Conservation (phyloP, 2,329 filamentous ascomycete genomes). For the Leptographium flavum region DNA sequence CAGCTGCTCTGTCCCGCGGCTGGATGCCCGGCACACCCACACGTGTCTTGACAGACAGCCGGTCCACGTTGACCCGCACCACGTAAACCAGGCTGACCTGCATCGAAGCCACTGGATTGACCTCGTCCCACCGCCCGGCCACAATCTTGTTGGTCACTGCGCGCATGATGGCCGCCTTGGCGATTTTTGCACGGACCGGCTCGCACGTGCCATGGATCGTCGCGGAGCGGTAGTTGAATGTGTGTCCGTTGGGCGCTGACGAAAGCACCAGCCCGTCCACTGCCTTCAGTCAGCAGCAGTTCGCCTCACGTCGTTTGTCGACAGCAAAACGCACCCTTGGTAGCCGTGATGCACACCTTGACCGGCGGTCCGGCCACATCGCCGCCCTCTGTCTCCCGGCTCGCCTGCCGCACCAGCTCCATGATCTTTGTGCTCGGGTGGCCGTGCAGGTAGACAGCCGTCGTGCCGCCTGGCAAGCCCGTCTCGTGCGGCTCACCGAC, state of each 20-base stretch:
- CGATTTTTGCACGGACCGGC: constrained; percentile 1
- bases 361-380: background rate
- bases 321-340: constrained; percentile 1
- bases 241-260: constrained; percentile 10
- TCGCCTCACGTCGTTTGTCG: no score
- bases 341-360: constrained; percentile 11
- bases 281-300: background rate
- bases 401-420: constrained; percentile 9
- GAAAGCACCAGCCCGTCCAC: constrained; percentile 10
- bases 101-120: constrained; percentile 9
- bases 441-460: constrained; percentile 9
- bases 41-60: constrained; percentile 9
- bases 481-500: background rate
- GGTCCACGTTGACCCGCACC: constrained; percentile 8
- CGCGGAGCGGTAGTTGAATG: constrained; percentile 11
- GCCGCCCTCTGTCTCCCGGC: background rate
- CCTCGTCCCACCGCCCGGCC: constrained; percentile 6
- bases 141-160: constrained; percentile 10
- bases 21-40: constrained; percentile 8
- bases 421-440: constrained; percentile 10
- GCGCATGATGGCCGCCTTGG: constrained; percentile 7
- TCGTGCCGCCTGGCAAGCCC: background rate
- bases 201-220: constrained; percentile 9
- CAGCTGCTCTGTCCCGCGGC: constrained; percentile 6
- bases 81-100: constrained; percentile 9